Evolutionary conservation across 495 filamentous ascomycete species (phyloP).

Genomic region (Stereocaulon alpinum): DNA sequence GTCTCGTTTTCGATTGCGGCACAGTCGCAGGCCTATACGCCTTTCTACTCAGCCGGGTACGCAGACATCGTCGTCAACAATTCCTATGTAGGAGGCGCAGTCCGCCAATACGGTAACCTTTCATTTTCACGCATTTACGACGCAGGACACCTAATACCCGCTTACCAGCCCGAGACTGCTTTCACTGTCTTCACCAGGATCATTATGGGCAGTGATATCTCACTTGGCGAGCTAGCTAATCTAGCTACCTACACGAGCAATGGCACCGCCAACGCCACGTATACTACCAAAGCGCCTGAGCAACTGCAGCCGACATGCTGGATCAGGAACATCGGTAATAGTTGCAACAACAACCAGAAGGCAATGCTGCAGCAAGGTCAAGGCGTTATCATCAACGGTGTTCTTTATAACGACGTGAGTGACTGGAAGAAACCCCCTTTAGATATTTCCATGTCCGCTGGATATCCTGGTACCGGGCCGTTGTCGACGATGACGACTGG

Average conservation of each 20-base stretch:
- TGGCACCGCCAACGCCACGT: conserved; percentile 40
- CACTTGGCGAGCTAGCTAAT: conserved; percentile 38
- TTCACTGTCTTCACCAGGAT: conserved; percentile 26
- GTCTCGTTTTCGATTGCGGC: conserved; percentile 30
- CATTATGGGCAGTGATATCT: conserved; percentile 23
- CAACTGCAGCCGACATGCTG: conserved; percentile 45
- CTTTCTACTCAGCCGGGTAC: conserved; percentile 41
- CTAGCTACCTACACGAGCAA: conserved; percentile 41
- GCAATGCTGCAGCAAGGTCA: conserved; percentile 33
- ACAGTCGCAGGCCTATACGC: conserved; percentile 23
- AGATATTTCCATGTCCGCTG: conserved; percentile 24
- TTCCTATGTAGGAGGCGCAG: conserved; percentile 40
- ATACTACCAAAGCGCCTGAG: conserved; percentile 33
- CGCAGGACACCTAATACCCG: conserved; percentile 40
- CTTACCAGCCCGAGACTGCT: conserved; percentile 34
- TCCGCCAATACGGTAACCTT: conserved; percentile 41
- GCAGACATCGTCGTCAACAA: conserved; percentile 42
- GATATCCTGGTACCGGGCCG: conserved; percentile 26
- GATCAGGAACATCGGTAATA: conserved; percentile 38
- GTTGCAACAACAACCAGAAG: conserved; percentile 42
- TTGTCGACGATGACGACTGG: conserved; percentile 17
- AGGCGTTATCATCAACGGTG: conserved; percentile 34
- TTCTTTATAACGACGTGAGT: conserved; percentile 36
- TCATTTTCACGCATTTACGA: conserved; percentile 42
- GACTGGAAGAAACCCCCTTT: conserved; percentile 31